Base-by-base conservation (phyloP, 2,329 filamentous ascomycete genomes). In the Exserohilum turcica region DNA sequence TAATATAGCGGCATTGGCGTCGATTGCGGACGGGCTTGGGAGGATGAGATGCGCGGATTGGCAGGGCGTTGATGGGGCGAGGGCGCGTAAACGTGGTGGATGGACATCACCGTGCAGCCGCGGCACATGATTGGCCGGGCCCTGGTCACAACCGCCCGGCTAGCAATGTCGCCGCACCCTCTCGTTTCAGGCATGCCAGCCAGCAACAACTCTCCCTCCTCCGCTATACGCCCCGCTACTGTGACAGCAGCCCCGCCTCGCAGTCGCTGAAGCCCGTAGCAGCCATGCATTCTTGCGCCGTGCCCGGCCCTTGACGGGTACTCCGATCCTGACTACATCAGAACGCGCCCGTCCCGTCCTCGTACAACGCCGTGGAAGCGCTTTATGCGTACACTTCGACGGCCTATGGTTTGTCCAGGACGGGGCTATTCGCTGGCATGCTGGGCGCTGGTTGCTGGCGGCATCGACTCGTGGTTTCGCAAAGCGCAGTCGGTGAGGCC, bases 81-180 rank as follows among this genome's bases (percentile, higher is more conserved):
- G 47, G 70, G 70, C 71, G 71, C 65, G 66, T 74, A 66, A 24
- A 63, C 60, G 57, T 66, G 63, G 62, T 67, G 61, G 66, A 61
- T 48, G 55, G 57, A 63, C 57, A 67, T 66, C 61, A 68, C 65
- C 54, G 32, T 73, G 70, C 70, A 72, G 63, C 51, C 43, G 24
- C 21, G 47, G 48, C 37, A 9, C 44, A 8, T 64, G 65, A 71
- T 73, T 73, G 67, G 70, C 9, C 12, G 39, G 12, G 13, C 54
- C 19, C 32, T 45, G 46, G 56, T 61, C 61, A 52, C 35, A 71
- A 66, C 60, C 67, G 67, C 68, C 61, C 54, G 56, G 56, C 50
- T 49, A 57, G 58, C 49, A 51, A 59, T 59, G 65, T 63, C 52
- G 52, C 56, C 63, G 66, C 63, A 60, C 62, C 52, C 52, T 57